These are phyloP conservation scores for Trebouxia sp. DNA, from an alignment of 139 green algal species.

Conservation along the genomic window DNA sequence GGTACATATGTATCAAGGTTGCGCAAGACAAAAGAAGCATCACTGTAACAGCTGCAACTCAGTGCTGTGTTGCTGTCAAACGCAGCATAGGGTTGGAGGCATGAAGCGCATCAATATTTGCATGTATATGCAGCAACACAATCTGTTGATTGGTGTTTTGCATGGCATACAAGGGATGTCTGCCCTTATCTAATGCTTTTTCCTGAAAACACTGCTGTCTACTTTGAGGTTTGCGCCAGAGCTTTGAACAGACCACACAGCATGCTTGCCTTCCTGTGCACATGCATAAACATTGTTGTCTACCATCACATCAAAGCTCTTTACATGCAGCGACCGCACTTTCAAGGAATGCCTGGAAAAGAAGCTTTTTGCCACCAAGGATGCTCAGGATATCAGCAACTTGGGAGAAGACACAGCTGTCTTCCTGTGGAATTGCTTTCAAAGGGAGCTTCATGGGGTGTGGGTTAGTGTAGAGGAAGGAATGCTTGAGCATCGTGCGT, in stretches of 20 bases:
- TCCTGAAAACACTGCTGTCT: no score
- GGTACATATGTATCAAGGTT: neutral
- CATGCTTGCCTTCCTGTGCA: neutral
- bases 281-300: neutral
- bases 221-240: no score
- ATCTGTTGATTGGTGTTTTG: no score
- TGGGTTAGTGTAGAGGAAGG: slow-evolving; percentile 18
- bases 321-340: neutral
- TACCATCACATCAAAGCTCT: neutral
- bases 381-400: neutral
- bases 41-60: neutral
- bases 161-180: no score
- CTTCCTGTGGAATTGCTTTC: slow-evolving; percentile 9
- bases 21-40: neutral
- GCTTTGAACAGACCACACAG: no score
- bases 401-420: neutral
- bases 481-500: neutral
- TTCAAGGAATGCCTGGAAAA: slow-evolving; percentile 21
- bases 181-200: no score
- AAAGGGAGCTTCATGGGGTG: slow-evolving; percentile 5
- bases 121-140: no score
- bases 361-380: slow-evolving; percentile 15
- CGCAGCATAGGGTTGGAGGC: no score
- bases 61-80: neutral
- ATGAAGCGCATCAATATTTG: no score